These are phyloP conservation scores for Rhazya stricta DNA, from an alignment of 257 asterid species.

Conservation along the genomic window DNA sequence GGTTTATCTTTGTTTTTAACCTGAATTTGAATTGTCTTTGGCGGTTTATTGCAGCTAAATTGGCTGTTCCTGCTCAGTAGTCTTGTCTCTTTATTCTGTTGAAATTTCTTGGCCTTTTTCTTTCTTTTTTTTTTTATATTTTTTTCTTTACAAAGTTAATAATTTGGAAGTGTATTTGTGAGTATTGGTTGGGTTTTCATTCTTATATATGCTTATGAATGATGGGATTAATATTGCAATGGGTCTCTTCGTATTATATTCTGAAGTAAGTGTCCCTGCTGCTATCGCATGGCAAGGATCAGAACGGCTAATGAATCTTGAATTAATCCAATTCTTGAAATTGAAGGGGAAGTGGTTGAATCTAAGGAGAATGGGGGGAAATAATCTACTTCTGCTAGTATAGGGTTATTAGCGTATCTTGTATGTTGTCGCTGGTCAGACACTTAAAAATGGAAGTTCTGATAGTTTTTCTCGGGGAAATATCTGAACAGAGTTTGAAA, in stretches of 20 bases:
- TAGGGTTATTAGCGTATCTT: neutral
- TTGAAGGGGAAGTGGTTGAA: neutral
- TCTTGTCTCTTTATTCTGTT: neutral
- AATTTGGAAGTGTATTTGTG: neutral
- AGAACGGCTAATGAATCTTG: neutral
- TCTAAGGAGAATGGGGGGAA: neutral
- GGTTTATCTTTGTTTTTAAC: neutral
- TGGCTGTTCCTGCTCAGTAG: neutral
- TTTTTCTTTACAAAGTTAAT: neutral
- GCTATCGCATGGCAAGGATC: neutral
- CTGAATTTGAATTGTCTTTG: neutral
- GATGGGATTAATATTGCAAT: neutral
- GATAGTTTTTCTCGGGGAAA: neutral
- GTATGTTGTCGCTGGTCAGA: neutral
- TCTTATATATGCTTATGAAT: neutral
- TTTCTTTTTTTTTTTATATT: neutral
- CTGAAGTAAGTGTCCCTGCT: neutral
- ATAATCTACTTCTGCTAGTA: neutral
- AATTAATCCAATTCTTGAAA: neutral
- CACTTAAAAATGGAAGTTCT: neutral
- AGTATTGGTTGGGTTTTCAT: neutral
- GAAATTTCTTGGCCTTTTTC: neutral
- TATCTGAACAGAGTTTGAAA: neutral
- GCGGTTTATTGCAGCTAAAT: neutral
- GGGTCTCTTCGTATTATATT: neutral